Evolutionary conservation across 164 flowering plant species (phyloP), one percentile per base, ranked within the genome.

Genomic region (Kalanchoe fedtschenkoi): DNA sequence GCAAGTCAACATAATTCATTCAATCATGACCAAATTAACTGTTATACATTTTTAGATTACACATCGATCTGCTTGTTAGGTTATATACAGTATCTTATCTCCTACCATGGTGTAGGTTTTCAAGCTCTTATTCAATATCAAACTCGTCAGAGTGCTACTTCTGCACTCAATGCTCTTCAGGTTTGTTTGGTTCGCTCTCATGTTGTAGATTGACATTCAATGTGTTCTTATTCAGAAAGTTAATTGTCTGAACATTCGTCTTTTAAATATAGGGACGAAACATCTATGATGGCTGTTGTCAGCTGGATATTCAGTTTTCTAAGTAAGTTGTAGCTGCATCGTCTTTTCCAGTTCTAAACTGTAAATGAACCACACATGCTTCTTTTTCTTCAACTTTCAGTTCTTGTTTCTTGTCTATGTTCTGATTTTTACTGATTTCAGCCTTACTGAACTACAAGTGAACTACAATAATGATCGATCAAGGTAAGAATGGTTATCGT

Each of bases 211-310:
- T 24, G 21, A 47, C 26, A 16, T 6, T 24, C n/a, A 34, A 47
- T 47, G 28, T 47, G 55, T 47, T 47, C 17, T 58, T 34, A 24
- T 26, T 33, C 33, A 26, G 1, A 47, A 9, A 22, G 29, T 47
- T 26, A 24, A 1, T 47, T 47, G 30, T 47, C 55, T 22, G 30
- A 47, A 24, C 21, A 4, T 37, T 22, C 16, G 1, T 29, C 10
- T 10, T 19, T 15, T 58, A 67, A 62, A 46, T 65, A 7, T 63
- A 95, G 99, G 97, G 96, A 28, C 95, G 99, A 21, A 91, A 95
- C 70, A 91, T 95, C 35, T 95, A 95, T 71, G 99, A 95, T 72
- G 99, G 99, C 34, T 95, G 99, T 81, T 95, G 99, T 72, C 95
- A 87, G 78, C 80, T 95, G 65, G 97, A 95, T 70, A 88, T 95